These are phyloP conservation scores for Camelina sativa DNA, from an alignment of 345 rosid species.

Conservation along the genomic window DNA sequence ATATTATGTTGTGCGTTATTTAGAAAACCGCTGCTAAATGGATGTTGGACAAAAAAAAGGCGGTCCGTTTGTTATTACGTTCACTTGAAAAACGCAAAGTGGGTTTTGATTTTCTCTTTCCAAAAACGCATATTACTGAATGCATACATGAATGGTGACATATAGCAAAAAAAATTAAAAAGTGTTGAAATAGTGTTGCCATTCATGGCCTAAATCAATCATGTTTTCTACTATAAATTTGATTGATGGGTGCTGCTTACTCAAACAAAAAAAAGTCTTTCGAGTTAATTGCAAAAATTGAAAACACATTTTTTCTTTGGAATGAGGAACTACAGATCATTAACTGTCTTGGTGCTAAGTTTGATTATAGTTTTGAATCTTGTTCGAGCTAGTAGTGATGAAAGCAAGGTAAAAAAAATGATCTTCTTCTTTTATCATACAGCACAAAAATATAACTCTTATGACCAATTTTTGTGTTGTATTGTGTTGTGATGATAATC, in stretches of 20 bases:
- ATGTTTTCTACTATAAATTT: not conserved
- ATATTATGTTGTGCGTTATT: too few species aligned
- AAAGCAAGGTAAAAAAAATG: constrained; percentile 32
- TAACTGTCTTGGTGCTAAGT: constrained; percentile 23
- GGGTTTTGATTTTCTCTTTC: too few species aligned
- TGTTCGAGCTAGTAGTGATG: constrained; percentile 7
- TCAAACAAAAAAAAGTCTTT: not conserved
- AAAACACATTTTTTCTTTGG: not conserved
- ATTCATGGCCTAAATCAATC: not conserved
- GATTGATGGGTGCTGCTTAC: not conserved
- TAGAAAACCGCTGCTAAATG: too few species aligned
- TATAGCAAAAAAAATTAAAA: too few species aligned
- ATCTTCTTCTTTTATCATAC: not conserved
- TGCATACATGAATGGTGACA: too few species aligned
- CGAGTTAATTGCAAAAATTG: not conserved
- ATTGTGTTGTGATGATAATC: not conserved
- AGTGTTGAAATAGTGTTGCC: too few species aligned
- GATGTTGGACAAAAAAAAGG: too few species aligned
- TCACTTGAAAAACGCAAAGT: too few species aligned
- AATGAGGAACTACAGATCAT: constrained; percentile 8
- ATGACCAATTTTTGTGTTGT: constrained; percentile 13
- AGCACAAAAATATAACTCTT: too few species aligned
- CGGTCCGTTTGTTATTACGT: too few species aligned
- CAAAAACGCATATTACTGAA: too few species aligned
- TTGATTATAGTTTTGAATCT: constrained; percentile 5